Evolutionary conservation across 2,329 filamentous ascomycete genomes (phyloP), one percentile per base, ranked within the genome.

Genomic region (Myriosclerotinia scirpicola): DNA sequence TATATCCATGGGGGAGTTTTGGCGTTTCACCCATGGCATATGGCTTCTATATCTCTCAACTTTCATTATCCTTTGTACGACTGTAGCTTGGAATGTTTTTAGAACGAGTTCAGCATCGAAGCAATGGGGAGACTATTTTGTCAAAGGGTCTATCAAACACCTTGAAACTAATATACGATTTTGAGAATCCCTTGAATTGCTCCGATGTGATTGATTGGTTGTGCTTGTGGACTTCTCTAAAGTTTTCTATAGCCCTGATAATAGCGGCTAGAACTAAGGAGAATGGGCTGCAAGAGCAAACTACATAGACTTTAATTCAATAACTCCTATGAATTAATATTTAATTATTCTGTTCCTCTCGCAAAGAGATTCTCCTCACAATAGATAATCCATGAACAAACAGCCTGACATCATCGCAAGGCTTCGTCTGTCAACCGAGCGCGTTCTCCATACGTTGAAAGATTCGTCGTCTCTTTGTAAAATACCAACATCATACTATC

Each of bases 1-100:
- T 66, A 64, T 58, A 59, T 66, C 48, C 59, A 46, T 55, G 50
- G 50, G 46, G 67, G 67, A 65, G 67, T 68, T 68, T 34, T 54
- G 67, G 67, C 54, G 67, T 60, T 59, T 61, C 56, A 44, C 26
- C 30, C 9, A 56, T 26, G 44, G 44, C 38, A 54, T 54, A 38
- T 40, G 14, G 50, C 22, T 48, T 64, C n/a, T 26, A 36, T 42
- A 22, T 64, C 52, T 53, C 6, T 46, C 53, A 14, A 42, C 61
- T 65, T 44, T 65, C 44, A 42, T 48, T 40, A 17, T 58, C 40
- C 15, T 30, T 26, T 56, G 34, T 64, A 55, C 34, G 14, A 55
- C 38, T 64, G 52, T 34, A 30, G 34, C n/a, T 12, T 36, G 38
- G 36, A 54, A 34, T 63, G 22, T 30, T 54, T 59, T 62, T 63